A percentile compares a stretch with the other conserved stretches of the same genome.
Conservation (phyloP, 805 yeast species). For the Yarrowia divulgata region DNA sequence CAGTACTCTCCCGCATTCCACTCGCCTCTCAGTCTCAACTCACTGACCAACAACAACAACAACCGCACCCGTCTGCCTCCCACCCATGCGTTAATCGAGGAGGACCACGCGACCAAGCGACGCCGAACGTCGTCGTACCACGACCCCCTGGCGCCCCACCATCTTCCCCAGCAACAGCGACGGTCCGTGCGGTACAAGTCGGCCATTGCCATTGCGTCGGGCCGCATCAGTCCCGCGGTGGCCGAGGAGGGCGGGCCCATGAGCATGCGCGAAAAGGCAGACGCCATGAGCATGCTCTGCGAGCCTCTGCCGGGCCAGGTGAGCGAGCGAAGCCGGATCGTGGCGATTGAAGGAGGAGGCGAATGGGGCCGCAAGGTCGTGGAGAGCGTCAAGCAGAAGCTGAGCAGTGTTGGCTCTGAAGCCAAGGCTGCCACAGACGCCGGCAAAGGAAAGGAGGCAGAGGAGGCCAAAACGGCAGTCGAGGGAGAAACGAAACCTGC, state of each 20-base stretch:
- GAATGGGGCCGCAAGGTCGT: constrained; percentile 17
- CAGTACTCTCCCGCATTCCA: constrained; percentile 35
- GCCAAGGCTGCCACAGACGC: not conserved
- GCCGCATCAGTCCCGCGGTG: constrained; percentile 8
- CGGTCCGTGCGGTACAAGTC: constrained; percentile 43
- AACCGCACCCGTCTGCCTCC: constrained; percentile 17
- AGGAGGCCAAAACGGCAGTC: too few species aligned
- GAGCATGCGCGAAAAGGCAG: constrained; percentile 45
- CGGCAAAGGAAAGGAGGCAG: constrained; percentile 4
- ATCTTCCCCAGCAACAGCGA: constrained; percentile 18
- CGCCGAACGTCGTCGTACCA: constrained; percentile 45
- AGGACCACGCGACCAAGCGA: constrained; percentile 41
- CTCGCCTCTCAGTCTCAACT: constrained; percentile 20
- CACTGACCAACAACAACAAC: constrained; percentile 1
- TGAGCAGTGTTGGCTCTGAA: too few species aligned
- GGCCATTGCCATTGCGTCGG: constrained; percentile 42
- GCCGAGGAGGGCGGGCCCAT: constrained; percentile 30
- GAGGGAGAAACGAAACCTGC: not conserved
- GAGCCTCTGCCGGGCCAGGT: constrained; percentile 40
- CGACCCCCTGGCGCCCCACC: constrained; percentile 43
- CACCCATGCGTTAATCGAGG: constrained; percentile 40
- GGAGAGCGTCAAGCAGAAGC: not conserved
- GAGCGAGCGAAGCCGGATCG: constrained; percentile 9
- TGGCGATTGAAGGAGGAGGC: constrained; percentile 28
- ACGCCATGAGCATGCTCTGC: constrained; percentile 44